Base-by-base conservation (phyloP, 1,284 basidiomycete species). In the Pascua sp. region DNA sequence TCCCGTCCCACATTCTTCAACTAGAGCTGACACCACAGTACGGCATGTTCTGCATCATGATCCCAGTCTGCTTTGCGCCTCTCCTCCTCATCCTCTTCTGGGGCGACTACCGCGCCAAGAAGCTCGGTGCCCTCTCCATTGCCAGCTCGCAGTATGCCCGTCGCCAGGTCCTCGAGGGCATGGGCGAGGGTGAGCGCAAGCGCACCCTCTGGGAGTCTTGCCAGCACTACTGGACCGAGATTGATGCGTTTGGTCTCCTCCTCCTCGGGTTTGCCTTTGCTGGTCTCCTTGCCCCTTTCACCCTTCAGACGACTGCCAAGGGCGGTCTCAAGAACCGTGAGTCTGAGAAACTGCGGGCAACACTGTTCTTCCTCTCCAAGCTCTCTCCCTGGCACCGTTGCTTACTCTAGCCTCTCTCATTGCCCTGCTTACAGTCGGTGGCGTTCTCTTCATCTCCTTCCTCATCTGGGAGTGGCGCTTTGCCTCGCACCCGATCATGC, bases 401-500 rank as follows among this genome's bases (percentile, higher is more conserved):
- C 17, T 24, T 9, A 36, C 45, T 70, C 69, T 7, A 32, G 24
- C 71, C n/a, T 76, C 72, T 1, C 68, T 80, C 52, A 79, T 80
- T 56, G 77, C 78, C 53, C 73, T 80, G 71, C 67, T 77, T 49
- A 67, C 69, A 42, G 66, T 77, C 32, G 79, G 78, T 36, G 73
- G 69, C 5, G 51, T 77, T 17, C 59, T 76, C 40, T 71, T 79
- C 61, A 67, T 72, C 57, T 56, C 65, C 13, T 79, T 74, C 53
- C 47, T 67, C 18, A 50, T 74, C 38, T 80, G 72, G 71, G 79
- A 80, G 55, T 59, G 66, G 56, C 67, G 61, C 49, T 71, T 67
- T 38, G 71, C 79, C 13, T 57, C 62, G n/a, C 64, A 75, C 61
- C 78, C 78, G 7, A 67, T 80, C 60, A 72, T 77, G 68, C 76